phyloP scores from a whole-genome alignment of 2,329 filamentous ascomycete species.

The Talaromyces sp. region DNA sequence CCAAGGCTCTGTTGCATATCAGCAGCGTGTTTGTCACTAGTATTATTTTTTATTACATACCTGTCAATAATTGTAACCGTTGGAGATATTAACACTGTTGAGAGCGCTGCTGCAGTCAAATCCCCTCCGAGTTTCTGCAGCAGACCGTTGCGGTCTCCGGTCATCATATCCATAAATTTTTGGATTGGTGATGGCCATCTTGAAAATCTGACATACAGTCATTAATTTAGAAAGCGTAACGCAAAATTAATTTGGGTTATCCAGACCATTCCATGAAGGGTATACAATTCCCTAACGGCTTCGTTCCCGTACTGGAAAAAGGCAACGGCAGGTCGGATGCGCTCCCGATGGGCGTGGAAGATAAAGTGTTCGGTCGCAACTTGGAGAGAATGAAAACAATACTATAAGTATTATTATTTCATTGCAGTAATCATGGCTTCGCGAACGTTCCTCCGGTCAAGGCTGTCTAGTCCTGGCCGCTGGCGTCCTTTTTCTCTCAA shows the following conservation, averaged over 20 bases:
- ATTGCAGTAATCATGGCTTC: background rate
- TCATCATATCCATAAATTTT: background rate
- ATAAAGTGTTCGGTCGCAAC: background rate
- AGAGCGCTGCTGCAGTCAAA: background rate
- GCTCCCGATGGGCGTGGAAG: background rate
- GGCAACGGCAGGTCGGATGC: background rate
- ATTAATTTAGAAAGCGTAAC: background rate
- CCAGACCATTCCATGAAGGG: background rate
- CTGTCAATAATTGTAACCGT: background rate
- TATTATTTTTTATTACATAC: background rate
- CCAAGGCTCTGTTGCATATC: slow-evolving; percentile 15
- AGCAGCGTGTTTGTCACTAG: background rate
- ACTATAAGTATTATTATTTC: background rate
- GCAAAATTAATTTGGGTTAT: background rate
- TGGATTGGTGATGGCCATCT: background rate
- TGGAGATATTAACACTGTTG: background rate
- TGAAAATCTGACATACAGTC: background rate
- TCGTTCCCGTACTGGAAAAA: background rate
- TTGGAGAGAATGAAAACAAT: background rate
- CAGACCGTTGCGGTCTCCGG: background rate
- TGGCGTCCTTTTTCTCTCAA: slow-evolving; percentile 1
- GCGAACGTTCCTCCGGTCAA: background rate
- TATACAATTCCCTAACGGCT: background rate
- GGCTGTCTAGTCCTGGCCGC: background rate
- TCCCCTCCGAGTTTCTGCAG: background rate